Evolutionary conservation across 2,329 filamentous ascomycete species (phyloP), one percentile per base, ranked within the genome.

Genomic region (Neofusicoccum parvum): DNA sequence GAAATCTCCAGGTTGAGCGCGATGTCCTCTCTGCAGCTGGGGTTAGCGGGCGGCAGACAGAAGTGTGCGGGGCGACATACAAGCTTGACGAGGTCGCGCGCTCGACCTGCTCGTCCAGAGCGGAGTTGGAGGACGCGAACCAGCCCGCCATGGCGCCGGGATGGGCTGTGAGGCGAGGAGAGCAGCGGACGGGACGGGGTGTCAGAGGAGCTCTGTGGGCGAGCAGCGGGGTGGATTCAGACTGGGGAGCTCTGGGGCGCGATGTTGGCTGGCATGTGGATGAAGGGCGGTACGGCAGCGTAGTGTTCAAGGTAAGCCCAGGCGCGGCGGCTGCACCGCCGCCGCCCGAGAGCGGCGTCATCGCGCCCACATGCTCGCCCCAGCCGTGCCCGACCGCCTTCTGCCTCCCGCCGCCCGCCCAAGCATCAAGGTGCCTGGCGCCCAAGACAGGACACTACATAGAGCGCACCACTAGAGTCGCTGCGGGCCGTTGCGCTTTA

Each of bases 1-100:
- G 94, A 97, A 72, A 99, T 98, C 80, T 99, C 95, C 74, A 99
- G 89, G 78, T 98, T 98, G 71, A 97, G 87, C 46, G 95, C 91
- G 77, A 99, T 98, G 75, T 99, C 94, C 81, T 99, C 94, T 71
- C 92, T 96, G 72, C 9, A 5, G 15, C 9, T 53, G 20, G 12
- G 23, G 50, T 56, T 23, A 51, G 41, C 45, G 67, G 69, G 60
- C 69, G 68, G 64, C 27, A 37, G 4, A n/a, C 23, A 10, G 39
- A 32, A 10, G 39, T n/a, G 46, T 32, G 51, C n/a, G n/a, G 34
- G 34, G 34, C 64, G 64, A 78, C 89, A 69, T 87, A 97, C 90
- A 99, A 85, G 80, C 94, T 98, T 76, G 92, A 97, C 70, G 91
- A 90, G 15, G 95, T 99, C 62, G 95, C 95, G 79, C 91, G 92